phyloP scores from a whole-genome alignment of 805 yeast species.

The Nakazawaea laoshanensis region DNA sequence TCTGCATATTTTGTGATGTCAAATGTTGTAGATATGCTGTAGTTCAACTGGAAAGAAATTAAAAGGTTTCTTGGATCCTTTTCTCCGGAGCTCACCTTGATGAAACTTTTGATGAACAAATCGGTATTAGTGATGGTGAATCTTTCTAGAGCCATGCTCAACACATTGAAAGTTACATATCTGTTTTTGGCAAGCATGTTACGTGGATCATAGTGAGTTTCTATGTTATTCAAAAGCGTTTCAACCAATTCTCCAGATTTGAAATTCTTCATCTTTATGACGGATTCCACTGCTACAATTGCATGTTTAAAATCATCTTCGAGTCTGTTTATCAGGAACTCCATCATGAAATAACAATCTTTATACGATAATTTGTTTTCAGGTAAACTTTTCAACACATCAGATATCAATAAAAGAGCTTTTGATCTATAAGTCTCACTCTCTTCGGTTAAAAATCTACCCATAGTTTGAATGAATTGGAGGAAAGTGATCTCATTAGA shows the following conservation, averaged over 20 bases:
- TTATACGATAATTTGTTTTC: slow-evolving; percentile 23
- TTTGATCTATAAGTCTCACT: slow-evolving; percentile 29
- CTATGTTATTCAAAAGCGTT: slow-evolving; percentile 28
- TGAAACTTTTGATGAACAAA: slow-evolving; percentile 44
- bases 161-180: slow-evolving; percentile 44
- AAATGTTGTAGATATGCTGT: slow-evolving; percentile 32
- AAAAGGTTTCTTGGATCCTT: slow-evolving; percentile 90
- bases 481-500: slow-evolving; percentile 25
- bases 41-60: slow-evolving; percentile 53
- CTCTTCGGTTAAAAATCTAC: slow-evolving; percentile 41
- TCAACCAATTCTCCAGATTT: slow-evolving; percentile 22
- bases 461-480: slow-evolving; percentile 34
- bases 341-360: slow-evolving; percentile 40
- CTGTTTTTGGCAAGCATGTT: slow-evolving; percentile 56
- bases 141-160: slow-evolving; percentile 26
- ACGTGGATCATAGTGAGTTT: slow-evolving; percentile 41
- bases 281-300: slow-evolving; percentile 41
- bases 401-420: slow-evolving; percentile 31
- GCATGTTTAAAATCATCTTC: slow-evolving; percentile 53
- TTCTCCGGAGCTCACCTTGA: slow-evolving; percentile 74
- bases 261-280: slow-evolving; percentile 46
- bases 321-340: slow-evolving; percentile 58
- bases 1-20: slow-evolving; percentile 37
- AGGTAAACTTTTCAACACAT: slow-evolving; percentile 22
- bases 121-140: slow-evolving; percentile 23